Percentiles rank a stretch among this genome's conserved stretches.
phyloP scores from a whole-genome alignment of 371 early-diverging fungal species.

The Lichtheimia ramosa region DNA sequence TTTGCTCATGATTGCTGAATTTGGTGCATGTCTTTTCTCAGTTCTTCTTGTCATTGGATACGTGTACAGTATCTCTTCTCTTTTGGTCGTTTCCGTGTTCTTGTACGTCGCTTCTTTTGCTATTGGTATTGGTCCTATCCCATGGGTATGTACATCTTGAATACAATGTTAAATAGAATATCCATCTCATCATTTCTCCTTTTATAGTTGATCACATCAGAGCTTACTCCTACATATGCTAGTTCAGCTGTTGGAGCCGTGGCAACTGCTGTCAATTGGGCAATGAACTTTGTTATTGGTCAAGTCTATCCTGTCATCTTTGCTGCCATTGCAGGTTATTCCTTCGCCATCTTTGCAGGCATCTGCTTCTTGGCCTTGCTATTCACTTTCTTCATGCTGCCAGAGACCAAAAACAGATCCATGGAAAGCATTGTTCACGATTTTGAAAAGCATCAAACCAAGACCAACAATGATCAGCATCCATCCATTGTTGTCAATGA shows the following conservation, averaged over 20 bases:
- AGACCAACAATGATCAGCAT: too few relatives aligned
- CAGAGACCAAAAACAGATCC: conserved; percentile 75
- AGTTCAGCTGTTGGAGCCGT: conserved; percentile 42
- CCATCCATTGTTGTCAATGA: too few relatives aligned
- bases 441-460: background rate
- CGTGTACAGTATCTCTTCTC: conserved; percentile 14
- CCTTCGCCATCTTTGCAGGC: conserved; percentile 56
- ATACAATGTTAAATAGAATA: background rate
- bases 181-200: background rate
- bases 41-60: conserved; percentile 51
- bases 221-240: conserved; percentile 63
- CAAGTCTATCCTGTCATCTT: conserved; percentile 39
- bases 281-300: conserved; percentile 22
- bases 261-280: conserved; percentile 50
- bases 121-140: conserved; percentile 50
- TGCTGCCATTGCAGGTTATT: conserved; percentile 45
- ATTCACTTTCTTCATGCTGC: conserved; percentile 27
- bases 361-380: conserved; percentile 17
- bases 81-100: conserved; percentile 33
- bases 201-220: conserved; percentile 44
- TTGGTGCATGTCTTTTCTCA: conserved; percentile 52
- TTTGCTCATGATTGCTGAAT: conserved; percentile 60
- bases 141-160: conserved; percentile 8
- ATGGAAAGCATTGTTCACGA: conserved; percentile 52
- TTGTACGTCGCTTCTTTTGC: conserved; percentile 59